Base-by-base conservation (phyloP, 805 yeast genomes). In the Hanseniaspora valbyensis region DNA sequence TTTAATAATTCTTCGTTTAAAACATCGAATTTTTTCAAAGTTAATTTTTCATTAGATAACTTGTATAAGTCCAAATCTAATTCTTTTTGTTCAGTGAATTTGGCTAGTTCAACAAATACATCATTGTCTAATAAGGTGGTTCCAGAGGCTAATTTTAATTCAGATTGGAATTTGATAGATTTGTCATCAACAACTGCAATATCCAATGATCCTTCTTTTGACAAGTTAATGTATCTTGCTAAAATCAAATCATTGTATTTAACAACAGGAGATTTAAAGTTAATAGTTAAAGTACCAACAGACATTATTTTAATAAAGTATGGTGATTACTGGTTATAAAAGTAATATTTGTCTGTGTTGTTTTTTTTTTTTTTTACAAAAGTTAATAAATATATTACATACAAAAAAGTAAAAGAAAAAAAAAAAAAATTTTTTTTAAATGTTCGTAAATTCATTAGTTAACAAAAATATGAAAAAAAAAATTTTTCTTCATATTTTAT, bases 1-100 rank as follows among this genome's bases (percentile, higher is more conserved):
- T 76, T 75, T 66, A 85, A 95, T 63, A 90, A 76, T 58, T 82
- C 80, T 40, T 71, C 75, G 37, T 92, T 74, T 54, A 90, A 74
- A 60, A 80, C 84, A 71, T 87, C 86, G 76, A 90, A 92, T 70
- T 90, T 90, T 71, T 84, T 88, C 65, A 82, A 76, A 48, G 81
- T 72, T 54, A 87, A 73, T 59, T 83, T 80, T 51, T 77, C 77
- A 57, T 73, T 66, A 26, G 94, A 86, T 29, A 39, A 4, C 24
- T 45, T 57, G 80, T 73, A 53, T 75, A 71, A 57, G 76, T 64
- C 94, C 94, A 86, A 55, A 73, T 45, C 50, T 5, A 45, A 39
- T 19, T 19, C 24, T 9, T 33, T 41, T 26, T 37, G 33, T 12
- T 19, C 32, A 13, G 36, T 21, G 7, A 38, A 16, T 22, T 45